Conservation (phyloP, 2,329 filamentous ascomycete species). For the Fusarium praegraminearum region DNA sequence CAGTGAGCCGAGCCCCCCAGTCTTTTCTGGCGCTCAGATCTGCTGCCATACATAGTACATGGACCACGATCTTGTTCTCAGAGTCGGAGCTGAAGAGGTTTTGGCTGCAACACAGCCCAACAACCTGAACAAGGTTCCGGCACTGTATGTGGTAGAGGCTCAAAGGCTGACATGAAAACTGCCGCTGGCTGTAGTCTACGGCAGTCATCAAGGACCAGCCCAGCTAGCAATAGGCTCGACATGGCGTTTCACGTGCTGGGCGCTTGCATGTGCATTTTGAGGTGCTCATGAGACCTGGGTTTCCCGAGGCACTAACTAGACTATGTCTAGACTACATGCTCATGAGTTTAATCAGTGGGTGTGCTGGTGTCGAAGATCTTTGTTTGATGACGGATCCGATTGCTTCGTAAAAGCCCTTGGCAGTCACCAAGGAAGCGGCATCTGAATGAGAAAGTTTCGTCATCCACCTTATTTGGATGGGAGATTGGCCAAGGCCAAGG, state of each 20-base stretch:
- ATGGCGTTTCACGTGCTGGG: constrained; percentile 17
- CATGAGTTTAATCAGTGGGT: constrained; percentile 26
- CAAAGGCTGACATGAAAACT: constrained; percentile 10
- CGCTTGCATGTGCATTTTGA: constrained; percentile 41
- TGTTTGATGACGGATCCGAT: constrained; percentile 12
- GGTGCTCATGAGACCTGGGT: constrained; percentile 41
- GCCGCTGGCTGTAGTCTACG: constrained; percentile 4
- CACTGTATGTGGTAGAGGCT: constrained; percentile 4
- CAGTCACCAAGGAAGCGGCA: constrained; percentile 18
- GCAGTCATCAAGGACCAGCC: constrained; percentile 1
- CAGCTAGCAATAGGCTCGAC: neutral
- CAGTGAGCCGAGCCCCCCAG: constrained; percentile 11
- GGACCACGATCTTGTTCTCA: constrained; percentile 14
- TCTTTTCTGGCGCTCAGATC: constrained; percentile 20
- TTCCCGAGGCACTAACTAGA: constrained; percentile 31
- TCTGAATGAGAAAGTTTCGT: constrained; percentile 23
- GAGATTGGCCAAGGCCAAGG: constrained; percentile 19
- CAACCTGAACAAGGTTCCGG: constrained; percentile 14
- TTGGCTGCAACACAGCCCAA: constrained; percentile 11
- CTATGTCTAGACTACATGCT: neutral
- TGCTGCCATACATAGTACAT: constrained; percentile 20
- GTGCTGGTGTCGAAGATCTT: constrained; percentile 28
- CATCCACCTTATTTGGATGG: constrained; percentile 24
- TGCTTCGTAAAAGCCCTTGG: constrained; percentile 24
- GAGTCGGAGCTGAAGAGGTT: constrained; percentile 24